Evolutionary conservation across 441 rosid species (phyloP), one percentile per base, ranked within the genome.

Genomic region (Populus hybrid): DNA sequence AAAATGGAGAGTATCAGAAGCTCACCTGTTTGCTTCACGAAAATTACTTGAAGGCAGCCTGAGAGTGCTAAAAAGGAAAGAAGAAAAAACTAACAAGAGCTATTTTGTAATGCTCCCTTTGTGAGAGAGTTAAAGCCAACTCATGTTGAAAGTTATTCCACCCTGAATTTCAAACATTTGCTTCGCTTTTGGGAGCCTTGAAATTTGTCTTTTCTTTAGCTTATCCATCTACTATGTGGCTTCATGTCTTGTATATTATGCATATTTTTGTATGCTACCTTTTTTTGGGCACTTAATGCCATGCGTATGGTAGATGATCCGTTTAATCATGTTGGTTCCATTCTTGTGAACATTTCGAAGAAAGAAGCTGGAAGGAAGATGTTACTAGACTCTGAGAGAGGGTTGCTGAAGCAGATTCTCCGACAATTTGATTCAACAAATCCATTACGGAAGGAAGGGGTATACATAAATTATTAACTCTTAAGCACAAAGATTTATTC

Each of bases 331-430:
- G 98, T 92, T 77, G 96, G 93, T 79, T 93, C 97, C 59, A 89
- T 93, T 86, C 94, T 95, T 69, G 90, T 95, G 67, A 95, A 95
- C 87, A 85, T 95, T 83, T 95, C 98, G 75, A 88, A 92, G 91
- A 89, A 91, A 71, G 93, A 87, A 87, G 90, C 79, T 68, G 99
- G 97, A 30, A 87, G 99, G 83, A 89, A 88, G 80, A 57, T 93
- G 84, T 85, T 93, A 71, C 82, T 95, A 84, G 96, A 95, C 70
- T 90, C 95, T 59, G 88, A 89, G 78, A 85, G 93, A 82, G 91
- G 93, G 67, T 82, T 91, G 83, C 83, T 95, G 35, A 95, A 91
- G 88, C 98, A 92, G 87, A 92, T 93, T 82, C 80, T 92, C 75
- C 81, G 92, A 78, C 99, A 92, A 81, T 90, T 90, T 68, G 97